Evolutionary conservation across 75 land plant genomes (phyloP).

Genomic region (Cunninghamia lanceolata): DNA sequence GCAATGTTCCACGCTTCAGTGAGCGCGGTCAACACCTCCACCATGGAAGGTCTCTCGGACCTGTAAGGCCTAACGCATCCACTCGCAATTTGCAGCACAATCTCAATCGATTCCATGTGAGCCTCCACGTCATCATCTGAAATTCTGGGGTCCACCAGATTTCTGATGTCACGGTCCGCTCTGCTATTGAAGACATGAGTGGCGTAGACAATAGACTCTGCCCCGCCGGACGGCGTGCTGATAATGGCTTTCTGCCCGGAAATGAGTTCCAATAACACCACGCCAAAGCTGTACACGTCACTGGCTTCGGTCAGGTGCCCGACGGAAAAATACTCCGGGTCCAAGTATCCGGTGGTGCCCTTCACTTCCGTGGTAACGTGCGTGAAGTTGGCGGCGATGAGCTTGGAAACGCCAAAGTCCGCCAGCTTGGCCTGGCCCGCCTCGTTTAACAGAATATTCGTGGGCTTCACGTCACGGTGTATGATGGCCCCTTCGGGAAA

Average conservation of each 20-base stretch:
- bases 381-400: not conserved
- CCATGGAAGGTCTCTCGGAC: constrained; percentile 17
- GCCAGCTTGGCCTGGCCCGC: constrained; percentile 23
- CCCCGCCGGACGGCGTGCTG: constrained; percentile 25
- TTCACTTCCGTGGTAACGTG: constrained; percentile 23
- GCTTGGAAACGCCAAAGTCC: constrained; percentile 30
- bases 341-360: constrained; percentile 21
- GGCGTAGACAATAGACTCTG: constrained; percentile 27
- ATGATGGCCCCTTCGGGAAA: constrained; percentile 22
- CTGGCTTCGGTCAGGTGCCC: constrained; percentile 35
- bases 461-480: constrained; percentile 33
- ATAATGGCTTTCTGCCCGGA: constrained; percentile 39
- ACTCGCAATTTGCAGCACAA: constrained; percentile 9
- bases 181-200: not conserved
- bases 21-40: constrained; percentile 14
- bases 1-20: not conserved
- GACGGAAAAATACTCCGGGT: constrained; percentile 30
- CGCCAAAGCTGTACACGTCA: constrained; percentile 46
- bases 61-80: constrained; percentile 20
- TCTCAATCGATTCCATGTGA: constrained; percentile 12
- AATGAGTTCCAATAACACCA: constrained; percentile 37
- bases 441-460: constrained; percentile 28
- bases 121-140: not conserved
- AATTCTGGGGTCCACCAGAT: constrained; percentile 17
- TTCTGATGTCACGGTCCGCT: not conserved